Conservation (phyloP, 2,329 filamentous ascomycete genomes). For the Whalleya microplaca region DNA sequence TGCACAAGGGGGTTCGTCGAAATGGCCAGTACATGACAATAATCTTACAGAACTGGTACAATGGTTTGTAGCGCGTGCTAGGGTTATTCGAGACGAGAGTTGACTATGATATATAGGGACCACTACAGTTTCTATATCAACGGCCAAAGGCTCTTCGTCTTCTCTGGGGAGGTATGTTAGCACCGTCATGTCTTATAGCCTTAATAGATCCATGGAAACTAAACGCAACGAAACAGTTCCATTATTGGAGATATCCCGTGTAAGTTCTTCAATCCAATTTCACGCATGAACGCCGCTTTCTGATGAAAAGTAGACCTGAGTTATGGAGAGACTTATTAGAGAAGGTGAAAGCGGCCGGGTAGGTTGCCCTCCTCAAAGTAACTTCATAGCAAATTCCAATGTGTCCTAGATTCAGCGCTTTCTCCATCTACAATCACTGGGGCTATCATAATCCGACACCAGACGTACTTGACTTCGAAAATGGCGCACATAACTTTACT, state of each 20-base stretch:
- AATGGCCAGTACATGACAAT: conserved; percentile 38
- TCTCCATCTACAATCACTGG: conserved; percentile 48
- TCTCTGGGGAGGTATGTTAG: conserved; percentile 44
- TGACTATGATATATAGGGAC: conserved; percentile 37
- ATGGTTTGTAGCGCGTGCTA: conserved; percentile 28
- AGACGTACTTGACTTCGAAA: conserved; percentile 51
- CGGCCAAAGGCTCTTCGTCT: conserved; percentile 46
- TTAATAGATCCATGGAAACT: conserved; percentile 2
- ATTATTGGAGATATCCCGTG: conserved; percentile 49
- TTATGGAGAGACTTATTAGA: conserved; percentile 48
- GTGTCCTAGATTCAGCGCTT: conserved; percentile 44
- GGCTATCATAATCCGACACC: conserved; percentile 44
- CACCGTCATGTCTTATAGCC: not conserved
- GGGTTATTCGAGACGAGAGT: too few relatives aligned
- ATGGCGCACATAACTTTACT: conserved; percentile 56
- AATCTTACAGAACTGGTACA: conserved; percentile 39
- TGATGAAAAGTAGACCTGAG: conserved; percentile 30
- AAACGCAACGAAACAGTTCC: conserved; percentile 35
- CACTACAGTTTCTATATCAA: conserved; percentile 47
- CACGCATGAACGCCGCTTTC: not conserved
- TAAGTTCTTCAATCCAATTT: conserved; percentile 23
- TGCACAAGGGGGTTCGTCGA: conserved; percentile 15
- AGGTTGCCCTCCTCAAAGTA: conserved; percentile 1
- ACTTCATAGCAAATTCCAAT: too few relatives aligned
- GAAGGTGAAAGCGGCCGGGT: conserved; percentile 47